Percentiles rank a stretch among this genome's conserved stretches.
Conservation (phyloP, 2,329 filamentous ascomycete genomes). For the Stachybotrys echinatus region DNA sequence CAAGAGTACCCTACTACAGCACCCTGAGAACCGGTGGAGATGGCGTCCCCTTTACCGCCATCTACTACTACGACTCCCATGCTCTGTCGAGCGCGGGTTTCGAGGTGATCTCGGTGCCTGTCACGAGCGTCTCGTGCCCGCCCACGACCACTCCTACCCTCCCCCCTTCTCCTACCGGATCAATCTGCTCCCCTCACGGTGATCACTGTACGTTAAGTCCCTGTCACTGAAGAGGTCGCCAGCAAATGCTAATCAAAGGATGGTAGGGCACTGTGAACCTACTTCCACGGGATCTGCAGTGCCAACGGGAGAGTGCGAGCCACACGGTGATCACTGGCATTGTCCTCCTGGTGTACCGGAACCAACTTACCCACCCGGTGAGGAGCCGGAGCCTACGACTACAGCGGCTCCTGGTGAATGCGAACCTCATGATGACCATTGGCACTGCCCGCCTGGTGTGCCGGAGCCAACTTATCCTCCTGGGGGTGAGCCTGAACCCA, state of each 20-base stretch:
- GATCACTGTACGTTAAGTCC: conserved; percentile 7
- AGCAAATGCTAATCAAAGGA: too few relatives aligned
- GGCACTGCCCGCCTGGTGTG: conserved; percentile 8
- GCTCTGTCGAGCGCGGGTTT: background rate
- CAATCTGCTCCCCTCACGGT: conserved; percentile 6
- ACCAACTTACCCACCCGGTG: background rate
- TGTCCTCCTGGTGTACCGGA: conserved; percentile 3
- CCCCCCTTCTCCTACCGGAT: conserved; percentile 8
- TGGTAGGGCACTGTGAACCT: conserved; percentile 8
- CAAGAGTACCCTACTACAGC: conserved; percentile 2
- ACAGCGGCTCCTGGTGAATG: background rate
- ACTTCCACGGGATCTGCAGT: conserved; percentile 1
- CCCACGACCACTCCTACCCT: conserved; percentile 4
- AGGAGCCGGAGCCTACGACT: background rate
- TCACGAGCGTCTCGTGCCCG: conserved; percentile 3
- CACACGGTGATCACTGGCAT: background rate
- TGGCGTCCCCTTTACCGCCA: background rate
- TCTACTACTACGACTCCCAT: conserved; percentile 2
- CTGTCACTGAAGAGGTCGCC: background rate
- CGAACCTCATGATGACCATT: conserved; percentile 3
- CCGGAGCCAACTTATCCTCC: background rate
- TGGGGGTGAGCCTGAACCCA: background rate
- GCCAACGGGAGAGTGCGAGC: conserved; percentile 1
- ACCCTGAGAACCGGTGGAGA: background rate
- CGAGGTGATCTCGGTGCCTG: background rate